A percentile compares a stretch with the other conserved stretches of the same genome.
These are phyloP conservation scores for Plasmodium vivax DNA, from an alignment of 169 alveolate species.

Conservation along the genomic window DNA sequence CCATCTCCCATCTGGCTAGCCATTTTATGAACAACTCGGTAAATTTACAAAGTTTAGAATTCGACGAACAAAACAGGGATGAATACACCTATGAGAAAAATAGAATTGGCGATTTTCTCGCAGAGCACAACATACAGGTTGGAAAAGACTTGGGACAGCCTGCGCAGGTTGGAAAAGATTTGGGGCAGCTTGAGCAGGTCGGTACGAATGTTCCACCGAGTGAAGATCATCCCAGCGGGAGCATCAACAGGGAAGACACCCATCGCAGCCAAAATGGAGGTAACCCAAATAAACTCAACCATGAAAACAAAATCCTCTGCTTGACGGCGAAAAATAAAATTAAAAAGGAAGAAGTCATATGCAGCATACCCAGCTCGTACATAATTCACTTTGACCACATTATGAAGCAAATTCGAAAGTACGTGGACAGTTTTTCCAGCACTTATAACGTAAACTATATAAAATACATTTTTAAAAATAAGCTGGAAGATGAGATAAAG, in stretches of 20 bases:
- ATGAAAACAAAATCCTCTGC: slow-evolving; percentile 21
- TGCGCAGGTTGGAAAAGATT: not conserved
- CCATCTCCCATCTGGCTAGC: slow-evolving; percentile 9
- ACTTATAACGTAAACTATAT: slow-evolving; percentile 43
- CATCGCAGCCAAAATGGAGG: not conserved
- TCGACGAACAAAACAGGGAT: slow-evolving; percentile 30
- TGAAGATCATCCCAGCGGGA: not conserved
- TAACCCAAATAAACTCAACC: not conserved
- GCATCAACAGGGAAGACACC: not conserved
- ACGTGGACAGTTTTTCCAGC: slow-evolving; percentile 15
- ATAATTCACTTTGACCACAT: slow-evolving; percentile 47
- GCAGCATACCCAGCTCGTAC: slow-evolving; percentile 31
- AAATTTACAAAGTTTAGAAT: slow-evolving; percentile 32
- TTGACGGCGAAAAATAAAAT: slow-evolving; percentile 38
- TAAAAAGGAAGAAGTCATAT: slow-evolving; percentile 12
- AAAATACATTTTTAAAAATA: slow-evolving; percentile 68
- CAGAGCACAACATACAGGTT: not conserved
- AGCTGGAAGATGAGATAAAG: slow-evolving; percentile 35
- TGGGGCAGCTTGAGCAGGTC: not conserved
- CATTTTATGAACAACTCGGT: not conserved
- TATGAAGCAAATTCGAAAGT: slow-evolving; percentile 27
- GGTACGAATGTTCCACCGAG: not conserved
- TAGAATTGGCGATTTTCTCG: slow-evolving; percentile 28
- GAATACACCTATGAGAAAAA: slow-evolving; percentile 42
- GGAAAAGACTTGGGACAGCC: not conserved